Evolutionary conservation across 306 rosid genomes (phyloP).

Genomic region (Leucaena leucocephala): DNA sequence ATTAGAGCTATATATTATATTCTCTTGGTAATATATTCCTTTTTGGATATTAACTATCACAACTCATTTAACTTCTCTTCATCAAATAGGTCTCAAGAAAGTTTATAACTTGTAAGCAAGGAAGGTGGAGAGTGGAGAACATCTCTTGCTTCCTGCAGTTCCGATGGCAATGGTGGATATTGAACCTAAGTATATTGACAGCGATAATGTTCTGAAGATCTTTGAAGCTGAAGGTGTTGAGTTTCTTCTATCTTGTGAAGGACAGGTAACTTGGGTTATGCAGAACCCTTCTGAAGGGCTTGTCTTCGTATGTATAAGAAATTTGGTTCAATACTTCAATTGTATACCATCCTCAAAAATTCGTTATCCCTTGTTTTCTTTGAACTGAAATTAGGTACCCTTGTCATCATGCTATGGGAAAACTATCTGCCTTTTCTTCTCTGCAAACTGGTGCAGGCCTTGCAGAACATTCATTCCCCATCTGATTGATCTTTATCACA

Average conservation of each 20-base stretch:
- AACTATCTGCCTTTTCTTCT: slow-evolving; percentile 71
- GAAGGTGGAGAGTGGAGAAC: slow-evolving; percentile 32
- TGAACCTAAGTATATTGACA: slow-evolving; percentile 43
- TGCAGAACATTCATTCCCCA: slow-evolving; percentile 77
- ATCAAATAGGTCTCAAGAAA: slow-evolving; percentile 36
- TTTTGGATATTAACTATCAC: slow-evolving; percentile 5
- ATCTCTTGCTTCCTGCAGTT: slow-evolving; percentile 38
- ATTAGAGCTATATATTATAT: background rate
- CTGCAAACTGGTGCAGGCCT: slow-evolving; percentile 96
- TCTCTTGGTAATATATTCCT: slow-evolving; percentile 22
- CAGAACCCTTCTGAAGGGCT: slow-evolving; percentile 24
- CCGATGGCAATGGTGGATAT: slow-evolving; percentile 59
- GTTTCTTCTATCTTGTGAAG: slow-evolving; percentile 70
- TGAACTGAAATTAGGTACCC: slow-evolving; percentile 62
- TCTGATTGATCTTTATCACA: slow-evolving; percentile 61
- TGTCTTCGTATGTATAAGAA: slow-evolving; percentile 1
- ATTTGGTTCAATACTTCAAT: background rate
- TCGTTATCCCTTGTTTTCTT: slow-evolving; percentile 30
- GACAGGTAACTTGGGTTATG: slow-evolving; percentile 53
- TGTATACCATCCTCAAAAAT: background rate
- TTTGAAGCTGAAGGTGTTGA: slow-evolving; percentile 75
- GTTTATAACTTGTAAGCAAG: slow-evolving; percentile 32
- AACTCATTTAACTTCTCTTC: slow-evolving; percentile 36
- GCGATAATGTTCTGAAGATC: slow-evolving; percentile 48
- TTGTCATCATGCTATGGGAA: slow-evolving; percentile 69